phyloP scores from a whole-genome alignment of 1,284 basidiomycete genomes.

The Microbotryomycetes sp. region DNA sequence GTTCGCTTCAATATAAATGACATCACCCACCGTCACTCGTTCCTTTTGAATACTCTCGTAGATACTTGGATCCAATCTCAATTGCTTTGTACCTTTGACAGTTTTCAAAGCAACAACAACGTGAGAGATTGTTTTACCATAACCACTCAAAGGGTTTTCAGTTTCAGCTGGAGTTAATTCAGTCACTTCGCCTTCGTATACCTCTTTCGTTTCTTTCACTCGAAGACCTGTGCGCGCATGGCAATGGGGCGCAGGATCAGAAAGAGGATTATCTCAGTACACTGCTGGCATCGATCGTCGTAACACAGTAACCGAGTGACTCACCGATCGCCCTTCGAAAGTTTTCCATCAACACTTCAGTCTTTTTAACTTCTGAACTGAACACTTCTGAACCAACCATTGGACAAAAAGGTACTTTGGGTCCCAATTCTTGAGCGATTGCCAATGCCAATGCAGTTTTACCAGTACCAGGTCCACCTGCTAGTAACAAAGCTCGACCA shows the following conservation, averaged over 20 bases:
- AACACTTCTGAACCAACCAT: conserved; percentile 99
- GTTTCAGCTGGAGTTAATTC: conserved; percentile 92
- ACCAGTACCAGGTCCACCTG: conserved; percentile 85
- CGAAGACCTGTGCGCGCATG: conserved; percentile 60
- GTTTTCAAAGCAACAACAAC: conserved; percentile 96
- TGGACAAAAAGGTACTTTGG: conserved; percentile 94
- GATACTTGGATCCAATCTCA: conserved; percentile 87
- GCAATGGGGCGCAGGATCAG: neutral
- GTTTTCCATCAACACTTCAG: conserved; percentile 92
- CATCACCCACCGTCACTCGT: conserved; percentile 92
- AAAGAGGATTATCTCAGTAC: neutral
- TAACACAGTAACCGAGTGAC: conserved; percentile 37
- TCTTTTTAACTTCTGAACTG: conserved; percentile 96
- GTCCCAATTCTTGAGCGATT: conserved; percentile 86
- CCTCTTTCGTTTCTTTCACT: conserved; percentile 98
- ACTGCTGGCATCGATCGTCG: neutral
- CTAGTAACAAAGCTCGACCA: conserved; percentile 78
- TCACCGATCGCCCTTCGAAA: conserved; percentile 92
- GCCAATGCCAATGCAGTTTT: conserved; percentile 94
- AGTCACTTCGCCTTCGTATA: conserved; percentile 97
- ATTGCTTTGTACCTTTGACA: conserved; percentile 95
- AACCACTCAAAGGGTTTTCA: conserved; percentile 91
- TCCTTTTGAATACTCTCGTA: conserved; percentile 98
- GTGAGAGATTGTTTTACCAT: conserved; percentile 97
- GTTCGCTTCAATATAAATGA: conserved; percentile 91